Evolutionary conservation across 148 eudicot species (phyloP).

Genomic region (Camellia japonica): DNA sequence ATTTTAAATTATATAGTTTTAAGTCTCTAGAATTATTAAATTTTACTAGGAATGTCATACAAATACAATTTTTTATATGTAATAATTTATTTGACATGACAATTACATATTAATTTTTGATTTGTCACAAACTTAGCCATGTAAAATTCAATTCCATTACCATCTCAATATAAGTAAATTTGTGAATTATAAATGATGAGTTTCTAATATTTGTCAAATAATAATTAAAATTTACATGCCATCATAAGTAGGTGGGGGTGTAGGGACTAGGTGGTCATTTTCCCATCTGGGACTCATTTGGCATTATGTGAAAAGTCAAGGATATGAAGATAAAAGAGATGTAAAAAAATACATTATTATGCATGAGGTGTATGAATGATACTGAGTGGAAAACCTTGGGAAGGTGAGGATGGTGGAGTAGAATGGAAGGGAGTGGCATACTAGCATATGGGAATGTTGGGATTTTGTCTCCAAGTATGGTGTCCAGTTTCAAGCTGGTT

Average conservation of each 20-base stretch:
- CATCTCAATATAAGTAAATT: too few species aligned
- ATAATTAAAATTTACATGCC: too few species aligned
- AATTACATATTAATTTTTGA: too few species aligned
- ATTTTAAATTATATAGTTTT: too few species aligned
- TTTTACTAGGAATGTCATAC: too few species aligned
- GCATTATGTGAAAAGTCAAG: constrained; percentile 1
- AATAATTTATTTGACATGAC: too few species aligned
- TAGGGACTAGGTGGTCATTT: neutral
- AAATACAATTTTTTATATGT: too few species aligned
- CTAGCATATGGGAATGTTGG: constrained; percentile 33
- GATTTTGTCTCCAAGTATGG: constrained; percentile 37
- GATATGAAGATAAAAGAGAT: neutral
- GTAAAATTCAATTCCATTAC: too few species aligned
- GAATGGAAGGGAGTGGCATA: constrained; percentile 35
- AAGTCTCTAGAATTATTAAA: too few species aligned
- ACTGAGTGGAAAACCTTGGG: constrained; percentile 6
- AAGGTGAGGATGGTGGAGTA: constrained; percentile 27
- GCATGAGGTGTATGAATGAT: neutral
- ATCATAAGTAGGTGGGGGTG: neutral
- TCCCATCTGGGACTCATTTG: neutral
- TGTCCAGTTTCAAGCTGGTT: constrained; percentile 31
- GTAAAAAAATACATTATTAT: neutral
- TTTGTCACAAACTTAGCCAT: too few species aligned
- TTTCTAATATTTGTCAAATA: too few species aligned
- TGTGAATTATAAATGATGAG: too few species aligned